Conservation (phyloP, 2,329 filamentous ascomycete species). For the Aspergillus chevalieri region DNA sequence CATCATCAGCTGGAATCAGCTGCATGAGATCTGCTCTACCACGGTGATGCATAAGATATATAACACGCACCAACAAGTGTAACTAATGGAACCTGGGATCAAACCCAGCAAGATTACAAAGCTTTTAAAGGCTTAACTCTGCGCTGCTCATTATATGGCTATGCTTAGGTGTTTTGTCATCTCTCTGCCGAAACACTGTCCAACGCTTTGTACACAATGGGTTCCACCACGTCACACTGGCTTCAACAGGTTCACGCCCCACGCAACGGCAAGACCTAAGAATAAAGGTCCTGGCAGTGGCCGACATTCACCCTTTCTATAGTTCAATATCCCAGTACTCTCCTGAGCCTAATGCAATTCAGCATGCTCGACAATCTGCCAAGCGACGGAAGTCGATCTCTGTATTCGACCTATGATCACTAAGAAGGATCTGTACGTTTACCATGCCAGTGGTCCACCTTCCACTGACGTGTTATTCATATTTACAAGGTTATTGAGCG, state of each 20-base stretch:
- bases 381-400: no score
- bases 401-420: background rate
- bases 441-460: background rate
- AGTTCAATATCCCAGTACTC: slow-evolving; percentile 23
- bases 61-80: no score
- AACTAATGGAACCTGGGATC: no score
- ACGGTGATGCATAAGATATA: no score
- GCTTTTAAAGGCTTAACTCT: background rate
- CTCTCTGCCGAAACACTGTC: no score
- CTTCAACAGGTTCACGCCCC: slow-evolving; percentile 1
- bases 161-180: background rate
- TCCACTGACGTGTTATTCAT: background rate
- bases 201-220: background rate
- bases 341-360: slow-evolving; percentile 13
- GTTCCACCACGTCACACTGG: background rate
- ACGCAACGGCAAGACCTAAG: slow-evolving; percentile 3
- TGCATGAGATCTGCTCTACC: no score
- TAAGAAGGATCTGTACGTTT: slow-evolving; percentile 3
- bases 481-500: slow-evolving; percentile 33
- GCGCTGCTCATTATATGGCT: background rate
- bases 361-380: background rate
- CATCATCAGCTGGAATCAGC: no score
- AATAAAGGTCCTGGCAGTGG: slow-evolving; percentile 28
- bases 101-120: background rate
- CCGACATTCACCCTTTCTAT: slow-evolving; percentile 35